Conservation (phyloP, 2,329 filamentous ascomycete genomes). For the Talaromyces pinophilus region DNA sequence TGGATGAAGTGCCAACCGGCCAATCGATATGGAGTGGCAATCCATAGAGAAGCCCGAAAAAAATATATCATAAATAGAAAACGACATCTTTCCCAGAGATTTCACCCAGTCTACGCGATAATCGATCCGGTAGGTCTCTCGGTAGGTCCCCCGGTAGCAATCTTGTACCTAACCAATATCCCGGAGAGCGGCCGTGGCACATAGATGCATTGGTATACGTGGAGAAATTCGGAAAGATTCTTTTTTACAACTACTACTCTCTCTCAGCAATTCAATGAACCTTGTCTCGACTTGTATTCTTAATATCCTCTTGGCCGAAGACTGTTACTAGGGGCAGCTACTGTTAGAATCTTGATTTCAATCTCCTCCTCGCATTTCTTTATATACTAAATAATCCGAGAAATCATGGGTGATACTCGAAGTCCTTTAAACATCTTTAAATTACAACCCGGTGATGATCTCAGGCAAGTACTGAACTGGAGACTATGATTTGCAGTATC, state of each 20-base stretch:
- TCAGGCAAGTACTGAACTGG: constrained; percentile 70
- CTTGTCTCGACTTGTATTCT: neutral
- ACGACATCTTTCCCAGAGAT: neutral
- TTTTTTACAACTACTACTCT: neutral
- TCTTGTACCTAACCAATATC: neutral
- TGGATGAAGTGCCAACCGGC: neutral
- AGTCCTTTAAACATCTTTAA: neutral
- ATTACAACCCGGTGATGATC: constrained; percentile 52
- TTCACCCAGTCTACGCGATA: neutral
- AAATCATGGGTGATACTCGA: neutral
- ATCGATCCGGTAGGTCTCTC: neutral
- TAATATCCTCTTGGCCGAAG: neutral
- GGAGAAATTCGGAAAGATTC: neutral
- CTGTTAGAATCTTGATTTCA: neutral
- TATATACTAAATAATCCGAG: neutral
- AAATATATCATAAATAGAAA: neutral
- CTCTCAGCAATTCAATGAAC: no score
- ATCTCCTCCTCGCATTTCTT: neutral
- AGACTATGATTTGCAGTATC: constrained; percentile 71
- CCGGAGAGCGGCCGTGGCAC: neutral
- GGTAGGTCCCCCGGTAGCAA: neutral
- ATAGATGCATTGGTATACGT: neutral
- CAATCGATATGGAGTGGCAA: neutral
- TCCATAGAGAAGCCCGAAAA: neutral
- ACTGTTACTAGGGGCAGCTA: neutral